Evolutionary conservation across 768 basidiomycete genomes (phyloP).

Genomic region (Leucocoprinus sp.): DNA sequence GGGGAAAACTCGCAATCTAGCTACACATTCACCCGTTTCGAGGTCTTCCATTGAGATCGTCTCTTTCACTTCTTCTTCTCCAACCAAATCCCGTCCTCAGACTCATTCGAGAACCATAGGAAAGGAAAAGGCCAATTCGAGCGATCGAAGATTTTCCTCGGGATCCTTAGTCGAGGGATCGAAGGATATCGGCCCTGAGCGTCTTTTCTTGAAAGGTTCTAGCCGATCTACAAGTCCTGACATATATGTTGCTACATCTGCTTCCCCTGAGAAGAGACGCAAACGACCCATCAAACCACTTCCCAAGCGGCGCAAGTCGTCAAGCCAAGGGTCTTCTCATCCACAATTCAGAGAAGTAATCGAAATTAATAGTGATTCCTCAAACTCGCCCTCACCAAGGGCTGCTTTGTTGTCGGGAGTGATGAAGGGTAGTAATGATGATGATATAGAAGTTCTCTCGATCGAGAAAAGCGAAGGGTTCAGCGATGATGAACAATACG

Average conservation of each 20-base stretch:
- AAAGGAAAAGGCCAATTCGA: background rate
- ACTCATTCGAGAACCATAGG: background rate
- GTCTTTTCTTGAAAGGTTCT: slow-evolving; percentile 17
- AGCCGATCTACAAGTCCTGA: background rate
- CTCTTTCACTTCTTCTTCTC: slow-evolving; percentile 8
- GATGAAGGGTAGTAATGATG: background rate
- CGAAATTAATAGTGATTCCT: background rate
- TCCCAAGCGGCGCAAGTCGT: background rate
- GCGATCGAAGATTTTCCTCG: background rate
- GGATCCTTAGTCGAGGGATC: background rate
- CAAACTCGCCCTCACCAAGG: background rate
- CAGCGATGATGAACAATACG: slow-evolving; percentile 36
- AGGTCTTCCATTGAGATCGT: slow-evolving; percentile 11
- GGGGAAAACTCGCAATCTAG: background rate
- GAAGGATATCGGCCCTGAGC: slow-evolving; percentile 6
- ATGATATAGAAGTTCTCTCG: too few relatives aligned
- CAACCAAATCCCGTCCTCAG: background rate
- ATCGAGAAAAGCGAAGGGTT: slow-evolving; percentile 23
- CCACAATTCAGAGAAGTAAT: background rate
- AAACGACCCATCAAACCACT: slow-evolving; percentile 4
- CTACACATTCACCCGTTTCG: background rate
- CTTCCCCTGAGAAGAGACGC: background rate
- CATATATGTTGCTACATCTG: background rate
- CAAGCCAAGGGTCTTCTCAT: background rate
- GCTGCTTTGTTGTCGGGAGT: slow-evolving; percentile 10